Percentiles rank a stretch among this genome's conserved stretches.
Conservation (phyloP, 192 early-diverging fungal species). For the Dissophora ornata region DNA sequence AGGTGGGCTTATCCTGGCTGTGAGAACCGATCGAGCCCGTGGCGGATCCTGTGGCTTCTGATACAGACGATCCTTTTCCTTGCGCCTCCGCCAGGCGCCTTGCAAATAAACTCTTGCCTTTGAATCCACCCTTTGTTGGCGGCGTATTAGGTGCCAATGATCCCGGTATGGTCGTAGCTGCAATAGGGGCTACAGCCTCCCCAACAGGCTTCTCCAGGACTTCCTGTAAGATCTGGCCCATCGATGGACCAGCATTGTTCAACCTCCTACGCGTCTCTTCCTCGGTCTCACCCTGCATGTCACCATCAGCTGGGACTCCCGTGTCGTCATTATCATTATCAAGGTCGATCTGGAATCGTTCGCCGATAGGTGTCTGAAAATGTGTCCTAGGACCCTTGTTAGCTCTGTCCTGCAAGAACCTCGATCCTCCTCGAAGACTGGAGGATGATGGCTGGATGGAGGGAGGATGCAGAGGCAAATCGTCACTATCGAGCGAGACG, state of each 20-base stretch:
- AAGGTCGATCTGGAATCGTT: constrained; percentile 42
- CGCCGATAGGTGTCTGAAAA: constrained; percentile 25
- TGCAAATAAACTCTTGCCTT: constrained; percentile 50
- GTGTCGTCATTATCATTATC: constrained; percentile 21
- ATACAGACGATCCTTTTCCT: not conserved
- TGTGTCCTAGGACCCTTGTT: constrained; percentile 49
- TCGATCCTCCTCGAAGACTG: constrained; percentile 26
- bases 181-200: constrained; percentile 30
- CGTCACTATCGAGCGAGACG: constrained; percentile 21
- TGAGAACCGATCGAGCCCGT: not conserved
- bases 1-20: constrained; percentile 13
- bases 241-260: constrained; percentile 20
- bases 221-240: constrained; percentile 50
- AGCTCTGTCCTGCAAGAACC: constrained; percentile 42
- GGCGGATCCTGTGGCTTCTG: not conserved
- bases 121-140: constrained; percentile 18
- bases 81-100: constrained; percentile 39
- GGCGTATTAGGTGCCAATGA: constrained; percentile 11
- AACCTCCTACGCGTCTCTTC: constrained; percentile 43
- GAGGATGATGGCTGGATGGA: constrained; percentile 9
- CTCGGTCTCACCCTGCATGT: constrained; percentile 31
- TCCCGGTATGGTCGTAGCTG: constrained; percentile 25
- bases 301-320: not conserved
- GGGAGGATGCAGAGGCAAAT: constrained; percentile 11
- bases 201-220: constrained; percentile 43